Evolutionary conservation across 208 protist species (phyloP), one percentile per base, ranked within the genome.

Genomic region (Trichomonas vaginalis): DNA sequence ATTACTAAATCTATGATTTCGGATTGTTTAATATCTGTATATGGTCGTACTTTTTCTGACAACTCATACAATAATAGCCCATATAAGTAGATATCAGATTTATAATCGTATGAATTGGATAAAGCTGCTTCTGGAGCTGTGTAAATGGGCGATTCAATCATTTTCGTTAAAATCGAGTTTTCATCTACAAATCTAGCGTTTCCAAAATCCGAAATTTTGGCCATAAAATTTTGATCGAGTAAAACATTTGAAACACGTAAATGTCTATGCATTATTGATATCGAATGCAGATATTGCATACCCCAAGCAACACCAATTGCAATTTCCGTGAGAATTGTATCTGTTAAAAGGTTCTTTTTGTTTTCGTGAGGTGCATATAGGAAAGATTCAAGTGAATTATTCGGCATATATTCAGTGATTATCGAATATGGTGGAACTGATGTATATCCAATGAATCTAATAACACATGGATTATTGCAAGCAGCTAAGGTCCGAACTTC

Each of bases 141-240:
- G 97, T 99, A 99, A 27, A 99, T 97, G 10, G 96, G 96, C 0
- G 97, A 97, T 35, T 97, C 96, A 95, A 99, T 98, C 88, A 97
- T 98, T 0, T 98, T 99, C 27, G 99, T 97, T 27, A 98, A 97
- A 56, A 99, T 98, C 0, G 98, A 99, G 96, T 98, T 98, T 96
- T 97, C 97, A 27, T n/a, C 27, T 46, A 96, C 56, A 0, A 98
- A 97, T 17, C 98, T 97, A 2, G 98, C 98, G 97, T 99, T 99
- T 9, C 99, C 99, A 97, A 99, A 99, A 97, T 99, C 99, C 62
- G 98, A 98, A 10, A 99, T 97, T 92, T 99, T 99, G 27, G 99
- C 95, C 9, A 45, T 95, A 37, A 56, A 27, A 79, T 96, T 79
- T n/a, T 95, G 48, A 35, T 88, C 98, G 95, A 99, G 98, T 42